Conservation (phyloP, 805 yeast species). For the Komagataella populi region DNA sequence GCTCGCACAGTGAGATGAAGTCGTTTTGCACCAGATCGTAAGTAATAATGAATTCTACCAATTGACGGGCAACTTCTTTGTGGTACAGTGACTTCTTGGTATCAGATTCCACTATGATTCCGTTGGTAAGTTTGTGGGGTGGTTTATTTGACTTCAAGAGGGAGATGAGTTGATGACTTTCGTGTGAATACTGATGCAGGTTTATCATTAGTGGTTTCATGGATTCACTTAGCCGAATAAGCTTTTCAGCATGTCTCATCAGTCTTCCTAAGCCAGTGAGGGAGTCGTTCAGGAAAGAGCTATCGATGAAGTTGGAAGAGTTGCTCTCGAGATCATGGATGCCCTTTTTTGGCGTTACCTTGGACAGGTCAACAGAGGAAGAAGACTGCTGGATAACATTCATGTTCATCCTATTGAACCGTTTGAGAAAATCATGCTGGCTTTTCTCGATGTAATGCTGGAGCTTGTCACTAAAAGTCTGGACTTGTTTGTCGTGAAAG, state of each 20-base stretch:
- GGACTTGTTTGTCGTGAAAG: constrained; percentile 62
- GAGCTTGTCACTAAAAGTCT: constrained; percentile 33
- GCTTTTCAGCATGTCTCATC: constrained; percentile 67
- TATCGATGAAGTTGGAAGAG: constrained; percentile 42
- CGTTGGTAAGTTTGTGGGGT: constrained; percentile 14
- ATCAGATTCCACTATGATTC: constrained; percentile 10
- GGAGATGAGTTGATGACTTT: constrained; percentile 12
- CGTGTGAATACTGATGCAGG: constrained; percentile 1
- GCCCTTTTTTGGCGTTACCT: constrained; percentile 29
- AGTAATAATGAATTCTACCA: constrained; percentile 53
- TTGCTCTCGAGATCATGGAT: constrained; percentile 54
- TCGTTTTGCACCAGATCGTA: constrained; percentile 38
- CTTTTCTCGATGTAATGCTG: constrained; percentile 29
- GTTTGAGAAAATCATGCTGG: constrained; percentile 27
- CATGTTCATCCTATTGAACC: constrained; percentile 17
- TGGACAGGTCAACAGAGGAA: background rate
- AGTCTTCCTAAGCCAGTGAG: constrained; percentile 64
- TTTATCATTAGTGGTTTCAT: constrained; percentile 10
- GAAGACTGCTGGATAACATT: constrained; percentile 17
- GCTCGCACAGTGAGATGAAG: constrained; percentile 44
- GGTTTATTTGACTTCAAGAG: constrained; percentile 15
- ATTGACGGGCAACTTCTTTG: constrained; percentile 65
- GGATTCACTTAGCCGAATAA: constrained; percentile 42
- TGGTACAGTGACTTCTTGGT: constrained; percentile 12
- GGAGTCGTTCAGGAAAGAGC: constrained; percentile 49